Evolutionary conservation across 305 asterid species (phyloP), one percentile per base, ranked within the genome.

Genomic region (Andrographis paniculata): DNA sequence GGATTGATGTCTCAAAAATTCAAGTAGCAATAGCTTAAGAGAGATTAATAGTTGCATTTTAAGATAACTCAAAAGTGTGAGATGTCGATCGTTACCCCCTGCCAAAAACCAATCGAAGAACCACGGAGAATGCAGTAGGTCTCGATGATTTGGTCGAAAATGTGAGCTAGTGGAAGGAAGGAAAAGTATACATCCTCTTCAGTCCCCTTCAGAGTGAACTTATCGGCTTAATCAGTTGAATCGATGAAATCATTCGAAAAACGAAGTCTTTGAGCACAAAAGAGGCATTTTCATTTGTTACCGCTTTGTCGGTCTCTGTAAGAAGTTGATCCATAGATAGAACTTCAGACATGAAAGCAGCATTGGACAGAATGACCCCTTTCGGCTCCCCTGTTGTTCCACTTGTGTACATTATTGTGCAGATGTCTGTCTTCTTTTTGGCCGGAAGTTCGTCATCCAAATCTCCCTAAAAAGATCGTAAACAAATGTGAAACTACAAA

Each of bases 381-480:
- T 89, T 89, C 6, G 97, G 97, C 55, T 89, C 97, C 45, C 97
- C 97, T 0, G 94, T 88, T 14, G 97, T 88, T 59, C 97, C 97
- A 54, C 97, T 87, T 0, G 97, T 87, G 63, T 87, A 87, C 97
- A 87, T 87, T 69, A 87, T 79, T 1, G 87, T 84, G 70, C 92
- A 84, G 6, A 57, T 61, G 30, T 78, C 82, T 2, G 68, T 66
- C 75, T 71, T 82, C 61, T 57, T 57, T 55, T 78, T 82, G 0
- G 77, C 56, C 37, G 94, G 94, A 22, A 88, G 75, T 45, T 76
- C 62, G n/a, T 45, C 71, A 36, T 72, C 78, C 42, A 60, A 55
- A 51, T 63, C 55, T 36, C 93, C 97, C 97, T 88, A 61, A 52
- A 60, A 51, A 4, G 16, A 5, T 21, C 6, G 17, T 30, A 14